Evolutionary conservation across 83 land plant species (phyloP).

Genomic region (Picea mariana): DNA sequence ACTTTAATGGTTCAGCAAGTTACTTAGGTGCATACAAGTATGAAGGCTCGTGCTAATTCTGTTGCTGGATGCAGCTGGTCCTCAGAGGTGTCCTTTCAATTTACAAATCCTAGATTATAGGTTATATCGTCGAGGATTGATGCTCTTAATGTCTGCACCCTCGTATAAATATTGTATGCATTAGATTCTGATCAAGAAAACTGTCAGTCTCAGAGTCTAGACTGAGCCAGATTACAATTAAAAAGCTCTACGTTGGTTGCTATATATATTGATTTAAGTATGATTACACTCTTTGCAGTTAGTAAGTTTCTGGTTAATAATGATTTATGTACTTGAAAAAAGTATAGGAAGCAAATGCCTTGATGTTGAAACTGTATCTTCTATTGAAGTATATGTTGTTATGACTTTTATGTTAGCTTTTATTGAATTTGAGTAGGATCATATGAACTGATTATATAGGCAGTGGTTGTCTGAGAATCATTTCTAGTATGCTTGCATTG

Average conservation of each 20-base stretch:
- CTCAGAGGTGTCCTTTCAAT: background rate
- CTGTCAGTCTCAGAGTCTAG: background rate
- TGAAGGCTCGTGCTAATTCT: background rate
- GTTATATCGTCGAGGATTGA: background rate
- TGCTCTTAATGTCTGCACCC: background rate
- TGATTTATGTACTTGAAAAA: background rate
- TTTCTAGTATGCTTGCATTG: background rate
- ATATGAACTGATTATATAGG: background rate
- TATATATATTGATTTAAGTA: background rate
- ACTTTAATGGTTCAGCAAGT: background rate
- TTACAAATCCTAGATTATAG: background rate
- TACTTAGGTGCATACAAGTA: background rate
- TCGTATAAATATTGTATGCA: background rate
- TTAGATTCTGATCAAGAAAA: background rate
- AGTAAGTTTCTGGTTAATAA: background rate
- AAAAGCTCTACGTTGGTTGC: background rate
- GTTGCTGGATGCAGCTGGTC: background rate
- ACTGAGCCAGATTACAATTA: background rate
- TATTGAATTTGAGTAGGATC: background rate
- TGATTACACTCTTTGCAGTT: too few relatives aligned
- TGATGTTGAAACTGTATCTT: background rate
- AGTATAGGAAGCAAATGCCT: background rate
- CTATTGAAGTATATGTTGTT: background rate
- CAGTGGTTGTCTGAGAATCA: background rate
- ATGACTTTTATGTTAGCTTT: background rate